These are phyloP conservation scores for Apiospora pterosperma DNA, from an alignment of 2,329 filamentous ascomycete genomes.

Conservation along the genomic window DNA sequence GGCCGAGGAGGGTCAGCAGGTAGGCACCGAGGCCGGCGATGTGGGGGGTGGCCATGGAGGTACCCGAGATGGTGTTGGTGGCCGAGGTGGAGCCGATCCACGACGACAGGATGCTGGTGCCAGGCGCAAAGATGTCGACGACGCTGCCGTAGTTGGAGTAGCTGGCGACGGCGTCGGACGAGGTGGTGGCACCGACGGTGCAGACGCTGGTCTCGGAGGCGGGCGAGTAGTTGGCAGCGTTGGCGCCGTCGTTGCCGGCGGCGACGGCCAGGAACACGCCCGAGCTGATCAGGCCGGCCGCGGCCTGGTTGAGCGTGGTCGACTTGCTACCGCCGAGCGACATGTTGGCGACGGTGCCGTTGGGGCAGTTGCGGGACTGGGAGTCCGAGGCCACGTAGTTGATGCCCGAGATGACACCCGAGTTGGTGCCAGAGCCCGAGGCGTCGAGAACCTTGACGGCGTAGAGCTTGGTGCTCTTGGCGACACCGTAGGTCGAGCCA, in stretches of 20 bases:
- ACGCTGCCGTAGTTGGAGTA: slow-evolving; percentile 51
- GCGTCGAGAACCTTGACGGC: slow-evolving; percentile 43
- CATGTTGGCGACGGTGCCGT: slow-evolving; percentile 52
- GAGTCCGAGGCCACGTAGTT: slow-evolving; percentile 37
- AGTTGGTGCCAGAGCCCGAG: slow-evolving; percentile 33
- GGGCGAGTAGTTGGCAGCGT: slow-evolving; percentile 44
- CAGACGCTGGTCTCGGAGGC: slow-evolving; percentile 45
- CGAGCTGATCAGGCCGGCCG: slow-evolving; percentile 38
- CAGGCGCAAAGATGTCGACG: slow-evolving; percentile 47
- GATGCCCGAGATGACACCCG: slow-evolving; percentile 41
- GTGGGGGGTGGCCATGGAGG: slow-evolving; percentile 35
- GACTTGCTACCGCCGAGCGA: slow-evolving; percentile 49
- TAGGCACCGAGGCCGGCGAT: slow-evolving; percentile 34
- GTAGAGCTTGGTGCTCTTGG: slow-evolving; percentile 40
- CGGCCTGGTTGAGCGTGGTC: slow-evolving; percentile 46
- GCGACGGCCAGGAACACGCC: slow-evolving; percentile 54
- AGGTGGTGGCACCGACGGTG: slow-evolving; percentile 49
- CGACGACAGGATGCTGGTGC: slow-evolving; percentile 26
- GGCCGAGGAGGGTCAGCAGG: slow-evolving; percentile 40
- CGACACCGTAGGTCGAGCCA: slow-evolving; percentile 39
- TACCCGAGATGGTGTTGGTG: slow-evolving; percentile 43
- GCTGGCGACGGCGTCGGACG: slow-evolving; percentile 34
- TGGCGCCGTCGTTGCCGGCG: slow-evolving; percentile 47
- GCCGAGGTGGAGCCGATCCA: slow-evolving; percentile 26
- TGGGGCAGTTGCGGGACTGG: slow-evolving; percentile 32